Base-by-base conservation (phyloP, 306 rosid genomes). In the Malus sylvestris region DNA sequence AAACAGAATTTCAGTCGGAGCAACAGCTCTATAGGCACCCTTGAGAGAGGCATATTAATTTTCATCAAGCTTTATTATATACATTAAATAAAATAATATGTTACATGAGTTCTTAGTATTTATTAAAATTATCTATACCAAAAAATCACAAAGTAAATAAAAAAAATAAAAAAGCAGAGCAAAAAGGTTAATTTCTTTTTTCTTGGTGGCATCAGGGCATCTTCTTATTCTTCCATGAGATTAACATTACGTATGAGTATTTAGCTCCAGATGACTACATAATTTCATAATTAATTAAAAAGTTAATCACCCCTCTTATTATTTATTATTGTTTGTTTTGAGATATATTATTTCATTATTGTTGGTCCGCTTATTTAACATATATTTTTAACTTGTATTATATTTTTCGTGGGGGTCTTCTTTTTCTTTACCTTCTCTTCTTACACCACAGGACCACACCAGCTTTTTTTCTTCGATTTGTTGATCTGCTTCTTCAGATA, bases 401-500 rank as follows among this genome's bases (percentile, higher is more conserved):
- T 71, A 71, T 69, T 11, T 57, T 57, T 57, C 27, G 29, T 57
- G 62, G n/a, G 27, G 29, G 63, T 15, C 38, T 57, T 60, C 60
- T 57, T 32, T 33, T 77, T 61, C 72, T 66, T 88, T 87, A 84
- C 96, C 90, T 90, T 94, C 83, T 83, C 85, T 77, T 81, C 58
- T 83, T 79, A 83, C 79, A 85, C 82, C 82, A 81, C 78, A 79
- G 83, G 77, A 85, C 82, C 82, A 81, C 78, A 79, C 70, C 91
- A 83, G 82, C 80, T 89, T 91, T 63, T 63, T 89, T 68, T 81
- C 88, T 88, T 88, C 88, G 91, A 89, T 90, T 92, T 87, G 92
- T 89, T 95, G 97, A 92, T 95, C 97, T 92, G 91, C 91, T 92
- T 75, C 55, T 88, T 76, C 83, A 72, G 82, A 81, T 87, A 78